Evolutionary conservation across 441 rosid genomes (phyloP).

Genomic region (Viola pubescens): DNA sequence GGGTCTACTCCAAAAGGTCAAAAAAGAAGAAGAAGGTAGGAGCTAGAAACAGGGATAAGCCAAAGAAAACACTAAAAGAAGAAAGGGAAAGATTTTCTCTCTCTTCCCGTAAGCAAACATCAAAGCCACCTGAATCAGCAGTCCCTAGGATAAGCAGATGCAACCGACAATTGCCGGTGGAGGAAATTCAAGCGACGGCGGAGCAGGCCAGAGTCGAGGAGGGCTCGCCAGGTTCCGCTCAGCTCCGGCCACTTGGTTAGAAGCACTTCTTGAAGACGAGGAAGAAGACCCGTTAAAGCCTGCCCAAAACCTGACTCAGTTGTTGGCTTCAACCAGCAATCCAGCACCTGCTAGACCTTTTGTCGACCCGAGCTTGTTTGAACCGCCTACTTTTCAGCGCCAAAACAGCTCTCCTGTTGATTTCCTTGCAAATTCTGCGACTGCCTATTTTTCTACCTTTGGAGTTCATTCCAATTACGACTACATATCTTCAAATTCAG

Average conservation of each 20-base stretch:
- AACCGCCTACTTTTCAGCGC: constrained; percentile 40
- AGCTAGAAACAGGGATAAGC: no score
- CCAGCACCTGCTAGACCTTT: constrained; percentile 13
- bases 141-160: constrained; percentile 33
- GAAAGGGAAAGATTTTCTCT: no score
- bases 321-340: constrained; percentile 22
- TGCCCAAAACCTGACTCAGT: constrained; percentile 48
- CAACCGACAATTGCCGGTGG: constrained; percentile 38
- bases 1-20: no score
- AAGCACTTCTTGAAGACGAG: constrained; percentile 54
- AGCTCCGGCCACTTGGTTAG: constrained; percentile 79
- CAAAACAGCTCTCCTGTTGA: constrained; percentile 71
- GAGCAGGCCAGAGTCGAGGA: constrained; percentile 26
- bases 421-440: constrained; percentile 34
- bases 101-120: not conserved
- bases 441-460: constrained; percentile 37
- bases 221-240: constrained; percentile 62
- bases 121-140: constrained; percentile 12
- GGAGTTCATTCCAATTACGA: constrained; percentile 43
- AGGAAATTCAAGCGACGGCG: constrained; percentile 24
- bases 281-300: constrained; percentile 48
- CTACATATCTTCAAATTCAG: constrained; percentile 32
- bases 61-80: no score
- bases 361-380: constrained; percentile 25
- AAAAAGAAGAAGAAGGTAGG: no score